Percentiles rank a stretch among this genome's conserved stretches.
These are phyloP conservation scores for Chrysosporium keratinophilum DNA, from an alignment of 2,329 filamentous ascomycete species.

Conservation along the genomic window DNA sequence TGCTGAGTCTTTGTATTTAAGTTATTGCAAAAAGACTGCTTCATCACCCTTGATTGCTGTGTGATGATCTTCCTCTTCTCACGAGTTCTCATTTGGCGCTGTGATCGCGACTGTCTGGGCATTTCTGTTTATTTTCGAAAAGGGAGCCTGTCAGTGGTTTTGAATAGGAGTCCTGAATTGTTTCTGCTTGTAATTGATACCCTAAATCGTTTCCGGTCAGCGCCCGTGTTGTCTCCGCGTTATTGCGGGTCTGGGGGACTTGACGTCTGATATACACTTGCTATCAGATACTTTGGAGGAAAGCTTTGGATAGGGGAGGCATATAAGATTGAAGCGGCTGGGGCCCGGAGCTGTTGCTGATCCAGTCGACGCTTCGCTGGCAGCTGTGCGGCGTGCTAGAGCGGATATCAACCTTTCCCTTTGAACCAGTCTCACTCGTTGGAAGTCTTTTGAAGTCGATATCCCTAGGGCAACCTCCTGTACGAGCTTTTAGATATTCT, in stretches of 20 bases:
- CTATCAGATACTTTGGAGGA: background rate
- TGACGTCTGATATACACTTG: background rate
- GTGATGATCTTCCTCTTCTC: background rate
- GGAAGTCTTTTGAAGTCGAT: too few species aligned
- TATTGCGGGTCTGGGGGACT: background rate
- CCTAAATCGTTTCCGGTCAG: background rate
- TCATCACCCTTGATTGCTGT: background rate
- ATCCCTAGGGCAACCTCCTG: too few species aligned
- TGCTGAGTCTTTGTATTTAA: slow-evolving; percentile 1
- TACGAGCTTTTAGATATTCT: too few species aligned
- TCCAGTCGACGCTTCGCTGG: too few species aligned
- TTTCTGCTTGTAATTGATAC: slow-evolving; percentile 1
- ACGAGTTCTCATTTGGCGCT: background rate
- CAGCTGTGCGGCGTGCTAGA: too few species aligned
- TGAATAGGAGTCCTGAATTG: background rate
- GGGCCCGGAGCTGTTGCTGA: too few species aligned
- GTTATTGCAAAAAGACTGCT: background rate
- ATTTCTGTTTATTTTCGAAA: background rate
- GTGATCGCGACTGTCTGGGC: background rate
- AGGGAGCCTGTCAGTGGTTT: background rate
- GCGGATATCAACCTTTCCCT: too few species aligned
- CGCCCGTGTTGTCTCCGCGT: background rate
- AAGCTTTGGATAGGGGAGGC: too few species aligned
- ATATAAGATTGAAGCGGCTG: too few species aligned
- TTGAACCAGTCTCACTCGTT: too few species aligned